Evolutionary conservation across 176 grass and related monocot species (phyloP).

Genomic region (Aegilops tauschii): DNA sequence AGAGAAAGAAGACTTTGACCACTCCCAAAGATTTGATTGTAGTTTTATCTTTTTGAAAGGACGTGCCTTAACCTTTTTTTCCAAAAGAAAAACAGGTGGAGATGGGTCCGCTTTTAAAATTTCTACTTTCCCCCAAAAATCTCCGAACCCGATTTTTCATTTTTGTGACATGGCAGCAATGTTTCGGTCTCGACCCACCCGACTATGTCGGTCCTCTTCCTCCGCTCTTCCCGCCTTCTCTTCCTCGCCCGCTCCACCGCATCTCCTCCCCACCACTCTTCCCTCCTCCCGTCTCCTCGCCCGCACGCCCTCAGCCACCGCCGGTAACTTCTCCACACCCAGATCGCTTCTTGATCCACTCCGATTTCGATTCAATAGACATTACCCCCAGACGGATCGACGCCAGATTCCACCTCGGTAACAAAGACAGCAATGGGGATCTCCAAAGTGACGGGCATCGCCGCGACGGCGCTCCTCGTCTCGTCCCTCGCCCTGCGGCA

Average conservation of each 20-base stretch:
- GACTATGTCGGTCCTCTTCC: not conserved
- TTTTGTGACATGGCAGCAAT: not conserved
- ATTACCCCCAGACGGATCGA: not conserved
- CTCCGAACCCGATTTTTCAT: no score
- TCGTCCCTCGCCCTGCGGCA: slow-evolving; percentile 36
- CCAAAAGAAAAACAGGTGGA: no score
- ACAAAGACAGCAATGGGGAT: slow-evolving; percentile 45
- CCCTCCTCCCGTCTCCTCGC: not conserved
- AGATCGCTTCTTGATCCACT: not conserved
- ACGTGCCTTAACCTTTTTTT: no score
- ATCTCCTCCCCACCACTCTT: not conserved
- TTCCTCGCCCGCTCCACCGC: not conserved
- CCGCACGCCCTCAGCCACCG: not conserved
- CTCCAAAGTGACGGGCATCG: slow-evolving; percentile 55
- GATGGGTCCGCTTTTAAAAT: no score
- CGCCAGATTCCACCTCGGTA: not conserved
- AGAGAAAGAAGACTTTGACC: no score
- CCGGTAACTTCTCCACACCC: not conserved
- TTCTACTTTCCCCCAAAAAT: no score
- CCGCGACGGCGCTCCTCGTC: slow-evolving; percentile 45
- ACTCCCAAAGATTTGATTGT: no score
- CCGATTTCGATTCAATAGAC: not conserved
- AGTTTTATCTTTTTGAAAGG: no score
- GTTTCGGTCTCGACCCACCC: not conserved
- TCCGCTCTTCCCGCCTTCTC: not conserved